A percentile compares a stretch with the other conserved stretches of the same genome.
phyloP scores from a whole-genome alignment of 176 grass and related monocot genomes.

The Phoenix roebelenii region DNA sequence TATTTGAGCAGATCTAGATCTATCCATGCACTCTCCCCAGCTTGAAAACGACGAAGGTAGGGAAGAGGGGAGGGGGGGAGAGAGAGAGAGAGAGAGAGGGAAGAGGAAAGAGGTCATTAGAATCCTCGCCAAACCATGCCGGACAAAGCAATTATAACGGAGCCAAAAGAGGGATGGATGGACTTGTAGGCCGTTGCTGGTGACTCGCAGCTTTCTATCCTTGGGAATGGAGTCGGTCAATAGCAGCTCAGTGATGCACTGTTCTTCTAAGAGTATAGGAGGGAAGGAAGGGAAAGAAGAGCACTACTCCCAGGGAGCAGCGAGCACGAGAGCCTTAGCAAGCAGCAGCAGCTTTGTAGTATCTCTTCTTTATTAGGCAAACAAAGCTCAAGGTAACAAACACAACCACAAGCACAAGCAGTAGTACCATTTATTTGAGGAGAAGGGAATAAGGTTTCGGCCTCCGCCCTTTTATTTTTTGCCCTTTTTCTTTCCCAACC shows the following conservation, averaged over 20 bases:
- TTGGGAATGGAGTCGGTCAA: constrained; percentile 26
- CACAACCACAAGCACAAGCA: no score
- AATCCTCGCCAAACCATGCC: no score
- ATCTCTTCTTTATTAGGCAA: no score
- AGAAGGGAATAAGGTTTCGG: not conserved
- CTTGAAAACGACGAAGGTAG: constrained; percentile 2
- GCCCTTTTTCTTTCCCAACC: not conserved
- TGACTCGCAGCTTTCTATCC: not conserved
- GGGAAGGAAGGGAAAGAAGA: constrained; percentile 11
- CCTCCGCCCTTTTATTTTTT: not conserved
- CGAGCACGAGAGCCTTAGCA: no score
- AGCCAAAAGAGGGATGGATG: no score
- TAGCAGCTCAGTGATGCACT: constrained; percentile 16
- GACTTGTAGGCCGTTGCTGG: no score
- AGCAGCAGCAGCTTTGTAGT: no score
- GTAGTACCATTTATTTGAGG: no score
- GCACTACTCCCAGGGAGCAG: no score
- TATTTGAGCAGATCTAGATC: constrained; percentile 46
- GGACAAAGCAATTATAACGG: no score
- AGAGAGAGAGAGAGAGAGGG: not conserved
- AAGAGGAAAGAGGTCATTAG: not conserved
- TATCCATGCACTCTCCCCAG: constrained; percentile 11
- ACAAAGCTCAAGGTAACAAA: no score
- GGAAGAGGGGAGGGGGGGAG: constrained; percentile 8
- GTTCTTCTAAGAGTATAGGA: constrained; percentile 5